Percentiles rank a stretch among this genome's conserved stretches.
phyloP scores from a whole-genome alignment of 1,284 basidiomycete species.

The Wallemia mellicola region DNA sequence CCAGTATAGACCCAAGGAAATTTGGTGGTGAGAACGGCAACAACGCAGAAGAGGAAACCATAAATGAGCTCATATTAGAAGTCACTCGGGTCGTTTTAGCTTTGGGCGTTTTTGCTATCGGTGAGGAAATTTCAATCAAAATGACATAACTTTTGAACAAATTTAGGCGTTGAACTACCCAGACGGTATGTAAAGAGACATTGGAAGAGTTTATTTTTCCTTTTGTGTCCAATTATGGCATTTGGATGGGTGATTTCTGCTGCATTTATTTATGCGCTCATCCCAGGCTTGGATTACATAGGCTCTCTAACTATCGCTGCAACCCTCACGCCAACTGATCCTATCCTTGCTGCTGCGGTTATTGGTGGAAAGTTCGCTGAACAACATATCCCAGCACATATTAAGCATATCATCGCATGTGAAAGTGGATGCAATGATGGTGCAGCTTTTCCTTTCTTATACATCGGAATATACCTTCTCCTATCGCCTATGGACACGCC shows the following conservation, averaged over 20 bases:
- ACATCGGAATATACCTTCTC: conserved; percentile 66
- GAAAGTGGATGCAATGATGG: conserved; percentile 78
- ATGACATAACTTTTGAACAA: background rate
- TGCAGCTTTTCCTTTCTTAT: conserved; percentile 75
- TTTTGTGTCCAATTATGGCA: conserved; percentile 71
- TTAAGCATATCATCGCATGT: conserved; percentile 69
- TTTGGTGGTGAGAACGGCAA: conserved; percentile 27
- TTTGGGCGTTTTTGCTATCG: conserved; percentile 90
- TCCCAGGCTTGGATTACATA: conserved; percentile 60
- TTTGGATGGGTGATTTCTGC: conserved; percentile 66
- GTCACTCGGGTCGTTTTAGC: conserved; percentile 86
- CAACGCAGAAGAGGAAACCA: conserved; percentile 20
- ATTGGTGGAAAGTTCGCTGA: conserved; percentile 95
- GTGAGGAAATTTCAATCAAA: conserved; percentile 12
- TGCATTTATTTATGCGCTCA: conserved; percentile 53
- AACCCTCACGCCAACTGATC: conserved; percentile 87
- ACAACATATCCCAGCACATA: conserved; percentile 86
- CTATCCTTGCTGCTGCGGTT: conserved; percentile 27
- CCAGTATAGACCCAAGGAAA: conserved; percentile 39
- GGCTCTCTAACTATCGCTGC: conserved; percentile 68
- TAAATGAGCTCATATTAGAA: conserved; percentile 53
- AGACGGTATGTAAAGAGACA: conserved; percentile 32
- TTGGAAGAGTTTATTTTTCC: conserved; percentile 60
- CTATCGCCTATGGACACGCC: conserved; percentile 13
- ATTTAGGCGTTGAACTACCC: background rate